Percentiles rank a stretch among this genome's conserved stretches.
Conservation (phyloP, 73 alveolate species). For the Paramecium tetraurelia region DNA sequence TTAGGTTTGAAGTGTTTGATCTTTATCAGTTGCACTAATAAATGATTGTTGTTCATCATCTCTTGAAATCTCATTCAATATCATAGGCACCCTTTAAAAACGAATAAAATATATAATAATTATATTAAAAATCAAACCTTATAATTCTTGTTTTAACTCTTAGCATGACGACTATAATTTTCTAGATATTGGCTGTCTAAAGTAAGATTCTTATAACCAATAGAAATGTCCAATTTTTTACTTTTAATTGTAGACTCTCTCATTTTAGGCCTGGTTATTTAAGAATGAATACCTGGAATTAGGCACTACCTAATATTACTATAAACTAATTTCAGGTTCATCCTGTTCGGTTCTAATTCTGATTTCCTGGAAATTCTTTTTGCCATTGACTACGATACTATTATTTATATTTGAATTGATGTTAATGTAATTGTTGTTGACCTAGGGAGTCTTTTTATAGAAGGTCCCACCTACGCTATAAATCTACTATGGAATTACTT, state of each 20-base stretch:
- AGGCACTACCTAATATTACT: neutral
- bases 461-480: neutral
- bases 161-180: neutral
- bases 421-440: constrained; percentile 1
- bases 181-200: neutral
- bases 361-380: neutral
- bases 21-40: neutral
- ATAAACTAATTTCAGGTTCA: constrained; percentile 27
- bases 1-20: neutral
- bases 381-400: constrained; percentile 24
- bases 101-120: constrained; percentile 29
- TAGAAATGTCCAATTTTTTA: neutral
- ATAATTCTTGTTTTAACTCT: constrained; percentile 45
- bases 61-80: constrained; percentile 9
- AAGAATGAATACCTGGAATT: neutral
- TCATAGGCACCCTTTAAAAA: neutral
- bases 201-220: constrained; percentile 27
- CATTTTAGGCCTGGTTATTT: neutral
- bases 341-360: constrained; percentile 36
- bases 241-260: constrained; percentile 14
- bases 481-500: neutral
- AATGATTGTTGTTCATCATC: constrained; percentile 32
- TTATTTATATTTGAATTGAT: constrained; percentile 26
- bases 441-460: neutral
- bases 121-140: constrained; percentile 37